Conservation (phyloP, 1,139 yeast genomes). For the Hemisphaericaspora xylofermentans region DNA sequence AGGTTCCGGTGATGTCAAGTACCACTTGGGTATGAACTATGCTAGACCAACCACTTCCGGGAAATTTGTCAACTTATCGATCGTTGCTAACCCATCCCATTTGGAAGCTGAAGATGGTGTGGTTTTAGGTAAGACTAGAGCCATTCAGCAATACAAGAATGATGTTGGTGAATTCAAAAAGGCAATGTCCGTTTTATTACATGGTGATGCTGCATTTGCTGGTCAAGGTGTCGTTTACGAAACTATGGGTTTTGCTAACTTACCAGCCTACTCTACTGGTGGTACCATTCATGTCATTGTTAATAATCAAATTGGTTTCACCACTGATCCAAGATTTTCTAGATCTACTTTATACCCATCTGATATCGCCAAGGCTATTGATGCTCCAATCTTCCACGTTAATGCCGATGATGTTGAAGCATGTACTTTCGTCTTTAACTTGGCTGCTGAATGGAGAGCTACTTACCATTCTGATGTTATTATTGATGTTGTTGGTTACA, state of each 20-base stretch:
- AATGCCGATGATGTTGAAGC: constrained; percentile 98
- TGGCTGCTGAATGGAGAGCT: constrained; percentile 99
- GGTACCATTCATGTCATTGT: constrained; percentile 96
- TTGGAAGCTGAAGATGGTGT: constrained; percentile 99
- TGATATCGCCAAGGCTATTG: constrained; percentile 92
- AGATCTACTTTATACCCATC: constrained; percentile 98
- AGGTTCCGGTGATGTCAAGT: constrained; percentile 99
- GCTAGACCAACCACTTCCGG: constrained; percentile 99
- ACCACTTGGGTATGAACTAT: constrained; percentile 99
- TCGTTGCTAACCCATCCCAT: constrained; percentile 98
- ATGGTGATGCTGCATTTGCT: constrained; percentile 99
- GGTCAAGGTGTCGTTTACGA: constrained; percentile 99
- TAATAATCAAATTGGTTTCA: constrained; percentile 98
- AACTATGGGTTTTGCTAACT: constrained; percentile 89
- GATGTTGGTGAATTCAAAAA: constrained; percentile 80
- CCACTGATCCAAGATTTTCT: constrained; percentile 96
- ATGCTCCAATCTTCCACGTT: constrained; percentile 98
- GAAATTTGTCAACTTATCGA: constrained; percentile 88
- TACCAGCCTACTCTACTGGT: constrained; percentile 97
- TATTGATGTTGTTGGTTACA: constrained; percentile 96
- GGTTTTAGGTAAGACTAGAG: constrained; percentile 96
- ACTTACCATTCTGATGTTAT: constrained; percentile 94
- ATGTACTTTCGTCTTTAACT: constrained; percentile 82
- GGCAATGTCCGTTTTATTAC: constrained; percentile 90
- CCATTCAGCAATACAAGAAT: constrained; percentile 87